Evolutionary conservation across 257 asterid species (phyloP), one percentile per base, ranked within the genome.

Genomic region (Solanum peruvianum): DNA sequence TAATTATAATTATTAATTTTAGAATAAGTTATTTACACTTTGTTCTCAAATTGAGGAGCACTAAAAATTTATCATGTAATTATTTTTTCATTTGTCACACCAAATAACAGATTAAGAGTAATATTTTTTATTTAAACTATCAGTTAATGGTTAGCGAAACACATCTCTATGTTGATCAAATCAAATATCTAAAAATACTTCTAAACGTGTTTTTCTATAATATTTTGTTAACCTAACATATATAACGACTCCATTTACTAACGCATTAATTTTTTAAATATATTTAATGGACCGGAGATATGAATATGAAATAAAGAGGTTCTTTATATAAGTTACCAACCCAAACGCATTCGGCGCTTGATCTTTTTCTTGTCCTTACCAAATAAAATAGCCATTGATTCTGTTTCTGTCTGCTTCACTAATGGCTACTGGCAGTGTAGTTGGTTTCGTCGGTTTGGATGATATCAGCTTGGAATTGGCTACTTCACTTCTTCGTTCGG

Each of bases 381-480:
- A 67, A 31, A 69, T 8, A 15, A 70, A 52, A 52, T 16, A 21
- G 64, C 11, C 42, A 31, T 31, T 35, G 58, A 2, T 31, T 9
- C 84, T 5, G 44, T 47, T 47, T 80, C 44, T 29, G 18, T 39
- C 18, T 76, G 76, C 21, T 60, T 86, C 52, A 85, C 87, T 88
- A 83, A 96, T 96, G 99, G 96, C 86, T 16, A 87, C 88, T 78
- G 73, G 21, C 8, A 86, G 87, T 29, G 88, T 81, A 27, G 96
- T 96, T 86, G 98, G 98, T 5, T 96, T 95, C 87, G 92, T 93
- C 87, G 99, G 98, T 6, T 89, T 95, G 94, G 96, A 96, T 87
- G 95, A 91, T 33, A 87, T 95, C 88, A 94, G 97, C 75, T 91
- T 94, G 94, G 91, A 94, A 87, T 84, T 95, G 83, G 98, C 98